A percentile compares a stretch with the other conserved stretches of the same genome.
These are phyloP conservation scores for Cudoniella acicularis DNA, from an alignment of 495 filamentous ascomycete species.

Conservation along the genomic window DNA sequence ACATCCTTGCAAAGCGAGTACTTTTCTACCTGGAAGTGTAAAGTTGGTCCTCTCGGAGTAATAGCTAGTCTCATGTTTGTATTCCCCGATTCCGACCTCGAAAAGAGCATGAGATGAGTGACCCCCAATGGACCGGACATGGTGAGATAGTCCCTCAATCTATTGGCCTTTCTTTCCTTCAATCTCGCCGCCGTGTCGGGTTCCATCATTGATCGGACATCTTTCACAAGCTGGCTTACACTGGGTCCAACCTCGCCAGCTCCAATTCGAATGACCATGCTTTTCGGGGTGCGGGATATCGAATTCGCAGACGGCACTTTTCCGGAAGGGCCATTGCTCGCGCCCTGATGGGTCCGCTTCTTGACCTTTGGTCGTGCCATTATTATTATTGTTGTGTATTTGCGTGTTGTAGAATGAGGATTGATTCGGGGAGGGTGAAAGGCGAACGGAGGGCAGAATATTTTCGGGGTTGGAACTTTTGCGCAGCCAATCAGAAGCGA, in stretches of 20 bases:
- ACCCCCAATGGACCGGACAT: slow-evolving; percentile 96
- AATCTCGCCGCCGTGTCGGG: slow-evolving; percentile 86
- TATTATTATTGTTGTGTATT: slow-evolving; percentile 12
- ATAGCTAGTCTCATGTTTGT: slow-evolving; percentile 88
- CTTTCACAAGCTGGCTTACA: slow-evolving; percentile 85
- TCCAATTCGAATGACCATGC: slow-evolving; percentile 97
- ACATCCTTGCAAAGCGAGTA: slow-evolving; percentile 94
- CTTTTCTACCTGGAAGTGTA: slow-evolving; percentile 93
- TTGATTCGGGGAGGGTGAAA: neutral
- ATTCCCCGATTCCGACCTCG: slow-evolving; percentile 82
- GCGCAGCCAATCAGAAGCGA: slow-evolving; percentile 18
- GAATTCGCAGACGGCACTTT: slow-evolving; percentile 11
- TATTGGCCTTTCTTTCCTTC: slow-evolving; percentile 85
- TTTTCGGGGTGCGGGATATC: slow-evolving; percentile 61
- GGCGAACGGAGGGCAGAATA: slow-evolving; percentile 17
- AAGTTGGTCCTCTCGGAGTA: slow-evolving; percentile 85
- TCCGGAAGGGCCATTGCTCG: slow-evolving; percentile 50
- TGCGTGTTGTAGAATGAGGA: neutral
- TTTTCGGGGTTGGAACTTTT: slow-evolving; percentile 7
- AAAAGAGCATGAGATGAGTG: slow-evolving; percentile 92
- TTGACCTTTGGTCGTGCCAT: slow-evolving; percentile 85
- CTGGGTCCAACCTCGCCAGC: slow-evolving; percentile 90
- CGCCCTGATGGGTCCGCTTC: slow-evolving; percentile 80
- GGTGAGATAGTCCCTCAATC: slow-evolving; percentile 84
- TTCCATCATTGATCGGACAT: slow-evolving; percentile 93